A percentile compares a stretch with the other conserved stretches of the same genome.
Conservation (phyloP, 2,329 filamentous ascomycete genomes). For the Kalaharituber pfeilii region DNA sequence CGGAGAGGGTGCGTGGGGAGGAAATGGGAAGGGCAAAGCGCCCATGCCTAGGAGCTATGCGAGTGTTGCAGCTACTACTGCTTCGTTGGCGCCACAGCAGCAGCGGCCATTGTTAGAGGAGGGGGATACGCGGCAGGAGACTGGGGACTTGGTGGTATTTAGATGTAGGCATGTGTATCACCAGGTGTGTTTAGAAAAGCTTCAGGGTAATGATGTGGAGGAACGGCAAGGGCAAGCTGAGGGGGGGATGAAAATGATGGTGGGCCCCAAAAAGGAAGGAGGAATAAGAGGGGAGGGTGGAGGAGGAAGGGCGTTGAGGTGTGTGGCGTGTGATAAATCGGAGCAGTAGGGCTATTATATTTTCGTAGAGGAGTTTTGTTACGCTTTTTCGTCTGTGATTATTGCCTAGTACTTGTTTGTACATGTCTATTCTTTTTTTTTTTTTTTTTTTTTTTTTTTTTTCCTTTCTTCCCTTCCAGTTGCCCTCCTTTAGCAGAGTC, state of each 20-base stretch:
- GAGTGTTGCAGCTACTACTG: not conserved
- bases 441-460: not conserved
- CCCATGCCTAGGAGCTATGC: not conserved
- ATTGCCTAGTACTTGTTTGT: not conserved
- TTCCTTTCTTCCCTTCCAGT: too few species aligned
- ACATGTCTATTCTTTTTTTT: not conserved
- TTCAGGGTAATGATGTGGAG: constrained; percentile 2
- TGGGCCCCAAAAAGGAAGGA: not conserved
- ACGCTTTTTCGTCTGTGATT: not conserved
- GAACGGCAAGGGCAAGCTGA: too few species aligned
- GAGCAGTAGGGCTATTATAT: not conserved
- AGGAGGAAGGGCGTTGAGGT: not conserved
- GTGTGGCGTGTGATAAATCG: not conserved
- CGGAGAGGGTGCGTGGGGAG: not conserved
- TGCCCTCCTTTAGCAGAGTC: too few species aligned
- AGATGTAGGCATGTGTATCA: constrained; percentile 22
- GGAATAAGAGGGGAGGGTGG: not conserved
- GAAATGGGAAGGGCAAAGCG: not conserved
- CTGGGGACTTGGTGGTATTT: constrained; percentile 20
- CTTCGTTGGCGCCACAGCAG: not conserved
- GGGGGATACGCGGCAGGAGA: constrained; percentile 2
- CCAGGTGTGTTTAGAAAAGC: constrained; percentile 19
- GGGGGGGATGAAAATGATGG: not conserved
- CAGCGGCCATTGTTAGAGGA: not conserved
- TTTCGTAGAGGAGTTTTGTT: not conserved